These are phyloP conservation scores for Zymoseptoria ardabiliae DNA, from an alignment of 2,329 filamentous ascomycete species.

Conservation along the genomic window DNA sequence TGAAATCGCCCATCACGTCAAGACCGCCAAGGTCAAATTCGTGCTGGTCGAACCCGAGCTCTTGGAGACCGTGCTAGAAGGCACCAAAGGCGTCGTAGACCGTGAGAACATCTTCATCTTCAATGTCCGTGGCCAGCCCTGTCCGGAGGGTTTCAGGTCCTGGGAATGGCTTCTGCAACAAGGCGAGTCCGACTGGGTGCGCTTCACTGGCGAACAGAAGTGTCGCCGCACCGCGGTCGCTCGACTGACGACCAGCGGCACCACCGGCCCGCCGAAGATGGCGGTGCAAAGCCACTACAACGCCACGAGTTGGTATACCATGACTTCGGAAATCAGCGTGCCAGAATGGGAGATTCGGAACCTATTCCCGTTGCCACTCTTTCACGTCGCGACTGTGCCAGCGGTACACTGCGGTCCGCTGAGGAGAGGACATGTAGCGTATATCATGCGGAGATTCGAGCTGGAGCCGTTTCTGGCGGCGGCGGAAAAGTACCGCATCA, in stretches of 20 bases:
- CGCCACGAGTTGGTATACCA: conserved; percentile 1
- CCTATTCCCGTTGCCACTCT: conserved; percentile 36
- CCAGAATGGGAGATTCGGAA: neutral
- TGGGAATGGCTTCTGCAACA: conserved; percentile 3
- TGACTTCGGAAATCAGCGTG: neutral
- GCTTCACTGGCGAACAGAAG: neutral
- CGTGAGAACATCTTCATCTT: conserved; percentile 2
- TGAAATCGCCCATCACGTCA: conserved; percentile 27
- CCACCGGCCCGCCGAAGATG: conserved; percentile 3
- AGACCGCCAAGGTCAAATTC: conserved; percentile 21
- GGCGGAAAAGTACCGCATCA: conserved; percentile 24
- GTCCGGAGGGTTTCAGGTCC: conserved; percentile 1
- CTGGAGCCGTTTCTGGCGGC: conserved; percentile 5
- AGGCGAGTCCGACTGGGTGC: conserved; percentile 3
- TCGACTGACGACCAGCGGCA: neutral
- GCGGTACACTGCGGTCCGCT: conserved; percentile 26
- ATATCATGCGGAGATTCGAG: conserved; percentile 4
- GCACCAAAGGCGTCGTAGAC: neutral
- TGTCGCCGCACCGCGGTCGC: conserved; percentile 33
- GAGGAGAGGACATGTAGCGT: neutral
- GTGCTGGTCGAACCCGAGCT: neutral
- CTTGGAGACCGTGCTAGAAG: neutral
- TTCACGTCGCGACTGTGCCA: conserved; percentile 42
- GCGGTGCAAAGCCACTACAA: conserved; percentile 4
- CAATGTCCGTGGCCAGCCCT: conserved; percentile 2